phyloP scores from a whole-genome alignment of 805 yeast species.

The Zygosaccharomyces kombuchaensis region DNA sequence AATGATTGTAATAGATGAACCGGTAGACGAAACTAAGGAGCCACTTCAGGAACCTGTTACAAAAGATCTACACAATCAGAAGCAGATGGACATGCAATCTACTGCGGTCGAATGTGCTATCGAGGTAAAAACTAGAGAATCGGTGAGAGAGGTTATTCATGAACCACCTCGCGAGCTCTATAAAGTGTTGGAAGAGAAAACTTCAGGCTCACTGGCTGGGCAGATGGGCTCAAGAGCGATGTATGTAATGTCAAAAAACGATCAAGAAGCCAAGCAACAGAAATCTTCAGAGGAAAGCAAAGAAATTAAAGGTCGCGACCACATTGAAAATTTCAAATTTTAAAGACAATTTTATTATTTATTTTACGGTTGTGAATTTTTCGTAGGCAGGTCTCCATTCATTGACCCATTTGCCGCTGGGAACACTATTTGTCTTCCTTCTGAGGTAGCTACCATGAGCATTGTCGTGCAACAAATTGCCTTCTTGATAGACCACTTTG shows the following conservation, averaged over 20 bases:
- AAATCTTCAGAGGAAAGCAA: not conserved
- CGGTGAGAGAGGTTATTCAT: not conserved
- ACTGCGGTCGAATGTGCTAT: not conserved
- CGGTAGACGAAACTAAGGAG: constrained; percentile 13
- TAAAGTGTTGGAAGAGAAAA: constrained; percentile 20
- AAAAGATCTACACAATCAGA: not conserved
- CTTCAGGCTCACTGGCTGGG: not conserved
- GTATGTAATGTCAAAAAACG: constrained; percentile 6
- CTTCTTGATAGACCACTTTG: constrained; percentile 32
- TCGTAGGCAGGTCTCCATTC: constrained; percentile 14
- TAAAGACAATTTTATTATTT: constrained; percentile 2
- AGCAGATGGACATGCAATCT: not conserved
- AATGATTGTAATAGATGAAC: constrained; percentile 24
- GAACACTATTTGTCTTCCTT: constrained; percentile 12
- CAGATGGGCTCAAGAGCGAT: constrained; percentile 5
- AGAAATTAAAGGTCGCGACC: constrained; percentile 13
- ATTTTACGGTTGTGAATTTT: not conserved
- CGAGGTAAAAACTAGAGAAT: not conserved
- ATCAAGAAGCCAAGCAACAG: not conserved
- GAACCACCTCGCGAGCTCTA: constrained; percentile 17
- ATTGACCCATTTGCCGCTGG: constrained; percentile 11
- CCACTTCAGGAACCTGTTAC: not conserved
- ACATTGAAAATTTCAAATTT: constrained; percentile 22
- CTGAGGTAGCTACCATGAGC: constrained; percentile 15
- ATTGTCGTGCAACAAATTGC: constrained; percentile 20